Base-by-base conservation (phyloP, 2,329 filamentous ascomycete genomes). In the Chaetomiaceae sp. region DNA sequence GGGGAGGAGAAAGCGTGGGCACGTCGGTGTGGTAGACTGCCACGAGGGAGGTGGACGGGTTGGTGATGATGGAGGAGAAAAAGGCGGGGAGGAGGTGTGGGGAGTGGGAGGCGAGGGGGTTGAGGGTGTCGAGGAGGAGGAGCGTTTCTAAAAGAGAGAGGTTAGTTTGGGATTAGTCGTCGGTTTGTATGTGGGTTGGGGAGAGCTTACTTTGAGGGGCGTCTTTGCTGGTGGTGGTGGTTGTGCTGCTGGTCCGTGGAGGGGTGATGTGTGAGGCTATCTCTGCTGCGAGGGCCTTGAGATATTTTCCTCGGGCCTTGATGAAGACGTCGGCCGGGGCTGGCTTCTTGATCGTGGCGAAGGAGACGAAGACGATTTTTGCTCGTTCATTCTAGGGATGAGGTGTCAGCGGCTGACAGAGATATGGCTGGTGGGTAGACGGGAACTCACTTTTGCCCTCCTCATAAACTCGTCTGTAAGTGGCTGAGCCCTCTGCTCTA, bases 21-120 rank as follows among this genome's bases (percentile, higher is more conserved):
- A 92, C 79, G 70, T 97, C 92, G 48, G 80, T 75, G 73, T 97
- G 94, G 69, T 95, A 95, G 55, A 87, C 81, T 39, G 84, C 85
- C 6, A 96, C 74, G 38, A 96, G 77, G 6, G 88, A 91, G 33
- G 85, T 81, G 27, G 53, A 67, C 1, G 89, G 86, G 3, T 6
- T 31, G 27, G 79, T 76, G 61, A 89, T 80, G 57, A 85, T 71
- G 53, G 81, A 82, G 22, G 84, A 88, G 47, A 94, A 83, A 66
- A 89, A 91, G 53, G 77, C 73, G 14, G 83, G 81, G 9, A 89
- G 75, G 57, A 80, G 76, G 33, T 83, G 75, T 1, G 80, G 74
- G 57, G 77, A 71, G 3, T 73, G 65, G 23, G 78, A 71, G 31
- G 77, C 71, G 4, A 95, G 76, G 4, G 82, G 77, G 65, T 91